Evolutionary conservation across 345 rosid genomes (phyloP), one percentile per base, ranked within the genome.

Genomic region (Murraya paniculata): DNA sequence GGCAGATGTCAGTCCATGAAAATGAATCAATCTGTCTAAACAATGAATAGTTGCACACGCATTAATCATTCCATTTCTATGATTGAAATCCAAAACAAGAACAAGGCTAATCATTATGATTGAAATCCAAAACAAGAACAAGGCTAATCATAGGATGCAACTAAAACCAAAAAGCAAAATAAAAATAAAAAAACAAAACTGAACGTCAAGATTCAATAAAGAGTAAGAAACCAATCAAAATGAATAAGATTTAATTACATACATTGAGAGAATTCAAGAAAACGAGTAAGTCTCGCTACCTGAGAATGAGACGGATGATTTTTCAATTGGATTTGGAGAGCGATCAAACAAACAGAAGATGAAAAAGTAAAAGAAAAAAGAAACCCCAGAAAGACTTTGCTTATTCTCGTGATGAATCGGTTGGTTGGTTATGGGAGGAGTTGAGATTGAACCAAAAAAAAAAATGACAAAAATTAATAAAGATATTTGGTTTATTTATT

Each of bases 321-420:
- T 57, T 18, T 57, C 31, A 14, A 71, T 30, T 19, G 41, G 74
- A 71, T 18, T 4, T 67, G 71, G 30, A 38, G 56, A 55, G 74
- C 27, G 7, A 45, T 35, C 24, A 24, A 25, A 27, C 10, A 33
- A 45, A 45, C 50, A 45, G 50, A 11, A 45, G 50, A 31, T 13
- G 33, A 4, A 33, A 22, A 22, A 16, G 16, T 10, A 35, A 18
- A 50, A 35, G 13, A 16, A 30, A 30, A 71, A 22, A 11, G 33
- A 16, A 56, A 45, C 50, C 50, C 50, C 50, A 45, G 50, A 55
- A 18, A 27, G 10, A 28, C 16, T 10, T 22, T 19, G 27, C 35
- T 21, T 27, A 25, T 39, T 61, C 69, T 39, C 77, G 77, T 60
- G 77, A 61, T 18, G 68, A 19, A 41, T 74, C 14, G 77, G 57